These are phyloP conservation scores for Neurospora sp. DNA, from an alignment of 495 filamentous ascomycete genomes.

Conservation along the genomic window DNA sequence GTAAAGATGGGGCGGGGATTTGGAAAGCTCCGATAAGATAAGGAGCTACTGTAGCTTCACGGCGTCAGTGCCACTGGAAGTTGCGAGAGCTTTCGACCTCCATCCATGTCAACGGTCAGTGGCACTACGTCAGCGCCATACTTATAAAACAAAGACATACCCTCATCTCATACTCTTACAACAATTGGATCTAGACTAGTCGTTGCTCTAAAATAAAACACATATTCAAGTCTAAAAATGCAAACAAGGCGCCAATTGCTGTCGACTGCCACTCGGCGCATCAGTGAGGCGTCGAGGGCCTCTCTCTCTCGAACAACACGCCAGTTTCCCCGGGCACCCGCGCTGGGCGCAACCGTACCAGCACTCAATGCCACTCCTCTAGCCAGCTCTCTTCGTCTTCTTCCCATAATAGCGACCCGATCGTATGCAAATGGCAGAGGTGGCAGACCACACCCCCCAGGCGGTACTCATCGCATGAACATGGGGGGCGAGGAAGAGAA, in stretches of 20 bases:
- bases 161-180: neutral
- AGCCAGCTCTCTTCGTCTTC: slow-evolving; percentile 6
- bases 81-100: slow-evolving; percentile 22
- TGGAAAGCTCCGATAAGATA: slow-evolving; percentile 18
- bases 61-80: slow-evolving; percentile 8
- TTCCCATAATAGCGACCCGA: slow-evolving; percentile 31
- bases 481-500: slow-evolving; percentile 71
- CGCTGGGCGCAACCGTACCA: slow-evolving; percentile 10
- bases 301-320: slow-evolving; percentile 13
- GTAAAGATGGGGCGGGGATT: neutral
- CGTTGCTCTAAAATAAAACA: neutral
- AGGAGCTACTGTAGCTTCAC: neutral
- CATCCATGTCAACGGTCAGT: neutral
- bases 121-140: neutral
- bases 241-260: slow-evolving; percentile 28
- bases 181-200: neutral
- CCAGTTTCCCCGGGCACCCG: slow-evolving; percentile 12
- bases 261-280: slow-evolving; percentile 25
- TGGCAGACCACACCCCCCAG: slow-evolving; percentile 75
- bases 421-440: slow-evolving; percentile 66
- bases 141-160: neutral
- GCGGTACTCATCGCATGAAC: slow-evolving; percentile 89
- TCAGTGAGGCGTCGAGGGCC: slow-evolving; percentile 23
- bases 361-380: neutral
- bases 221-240: slow-evolving; percentile 18